These are phyloP conservation scores for Prunus mira DNA, from an alignment of 306 rosid species.

Conservation along the genomic window DNA sequence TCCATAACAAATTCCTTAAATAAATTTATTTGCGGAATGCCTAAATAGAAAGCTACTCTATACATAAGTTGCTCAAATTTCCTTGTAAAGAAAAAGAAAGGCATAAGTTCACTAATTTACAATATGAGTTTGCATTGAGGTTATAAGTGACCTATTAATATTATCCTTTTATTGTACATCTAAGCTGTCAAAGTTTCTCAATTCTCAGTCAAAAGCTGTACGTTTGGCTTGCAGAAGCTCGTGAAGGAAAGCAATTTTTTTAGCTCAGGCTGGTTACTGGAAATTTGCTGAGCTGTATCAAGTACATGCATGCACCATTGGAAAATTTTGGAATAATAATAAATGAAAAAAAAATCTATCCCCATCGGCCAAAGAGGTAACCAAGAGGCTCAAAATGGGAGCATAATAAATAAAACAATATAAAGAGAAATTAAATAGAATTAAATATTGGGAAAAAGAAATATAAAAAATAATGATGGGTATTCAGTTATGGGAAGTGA, in stretches of 20 bases:
- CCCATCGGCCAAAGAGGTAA: not conserved
- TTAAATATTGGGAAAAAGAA: not conserved
- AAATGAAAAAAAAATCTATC: not conserved
- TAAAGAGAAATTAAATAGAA: not conserved
- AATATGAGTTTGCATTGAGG: too few relatives aligned
- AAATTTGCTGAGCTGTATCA: not conserved
- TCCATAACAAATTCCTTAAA: too few relatives aligned
- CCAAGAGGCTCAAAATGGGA: not conserved
- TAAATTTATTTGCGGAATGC: too few relatives aligned
- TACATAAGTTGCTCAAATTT: too few relatives aligned
- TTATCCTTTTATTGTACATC: not conserved
- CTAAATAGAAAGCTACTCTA: too few relatives aligned
- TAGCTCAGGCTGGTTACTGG: not conserved
- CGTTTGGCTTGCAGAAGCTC: not conserved
- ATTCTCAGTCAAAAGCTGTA: not conserved
- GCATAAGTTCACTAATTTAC: too few relatives aligned
- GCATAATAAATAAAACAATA: too few relatives aligned
- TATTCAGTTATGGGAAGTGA: not conserved
- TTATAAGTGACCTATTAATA: not conserved
- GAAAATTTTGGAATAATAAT: not conserved
- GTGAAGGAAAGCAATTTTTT: not conserved
- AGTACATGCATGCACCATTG: not conserved
- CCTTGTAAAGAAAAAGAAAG: too few relatives aligned
- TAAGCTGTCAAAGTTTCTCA: not conserved
- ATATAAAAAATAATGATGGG: not conserved